Base-by-base conservation (phyloP, 1,284 basidiomycete species). In the Leccinum pachyderme region DNA sequence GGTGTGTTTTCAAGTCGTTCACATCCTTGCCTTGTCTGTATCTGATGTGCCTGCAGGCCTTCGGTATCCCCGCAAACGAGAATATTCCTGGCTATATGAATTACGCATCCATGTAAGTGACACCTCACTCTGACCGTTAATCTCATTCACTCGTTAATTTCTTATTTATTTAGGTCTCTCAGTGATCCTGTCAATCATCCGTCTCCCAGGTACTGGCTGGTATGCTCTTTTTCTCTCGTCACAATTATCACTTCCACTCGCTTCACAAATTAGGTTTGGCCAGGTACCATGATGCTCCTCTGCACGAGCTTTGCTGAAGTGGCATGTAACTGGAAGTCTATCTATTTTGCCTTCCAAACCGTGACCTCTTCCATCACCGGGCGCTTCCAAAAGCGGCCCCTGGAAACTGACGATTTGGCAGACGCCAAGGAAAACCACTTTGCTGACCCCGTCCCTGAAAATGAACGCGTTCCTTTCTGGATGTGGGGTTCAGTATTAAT, bases 231-330 rank as follows among this genome's bases (percentile, higher is more conserved):
- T 25, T 27, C 29, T 22, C 18, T 25, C 33, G 22, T 41, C 22
- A 35, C n/a, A 27, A 49, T 22, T 8, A 41, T 25, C 25, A 8
- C 0, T 7, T 8, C 7, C 13, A 15, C 29, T 45, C 4, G 53
- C 24, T 12, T 48, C 4, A 12, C 31, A 45, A 4, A 33, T 33
- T 18, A 60, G 59, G 72, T 87, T 39, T 88, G 85, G 85, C 83
- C 84, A 28, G 86, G 84, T 65, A 81, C 87, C 50, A 63, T 79
- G 46, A 77, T 81, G 66, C 78, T 79, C 74, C 72, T 79, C 61
- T 57, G 79, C 52, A 80, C 79, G 65, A 80, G 78, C 49, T 78
- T 79, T 59, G 70, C 76, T 11, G 77, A 79, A 51, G 73, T 79
- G 33, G 52, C 72, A 12, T 61, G 77, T 55, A 75, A 67, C 58